Conservation (phyloP, 257 asterid species). For the Scutellaria galericulata region DNA sequence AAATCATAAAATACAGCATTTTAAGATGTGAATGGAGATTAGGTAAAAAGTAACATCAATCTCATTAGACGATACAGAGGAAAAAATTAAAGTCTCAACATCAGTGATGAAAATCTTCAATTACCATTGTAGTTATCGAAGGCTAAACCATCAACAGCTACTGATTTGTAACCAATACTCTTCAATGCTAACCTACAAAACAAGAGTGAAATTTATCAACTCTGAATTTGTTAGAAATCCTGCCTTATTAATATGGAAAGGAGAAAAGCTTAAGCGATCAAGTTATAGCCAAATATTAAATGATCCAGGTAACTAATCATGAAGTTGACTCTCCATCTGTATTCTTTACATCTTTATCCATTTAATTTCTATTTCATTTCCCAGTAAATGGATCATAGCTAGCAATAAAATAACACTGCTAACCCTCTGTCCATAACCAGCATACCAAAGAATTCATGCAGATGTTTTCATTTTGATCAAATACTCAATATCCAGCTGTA, state of each 20-base stretch:
- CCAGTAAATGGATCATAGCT: background rate
- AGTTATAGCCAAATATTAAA: background rate
- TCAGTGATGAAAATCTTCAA: slow-evolving; percentile 14
- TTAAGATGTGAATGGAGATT: background rate
- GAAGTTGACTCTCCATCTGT: background rate
- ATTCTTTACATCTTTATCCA: background rate
- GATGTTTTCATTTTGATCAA: slow-evolving; percentile 11
- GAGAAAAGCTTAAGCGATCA: background rate
- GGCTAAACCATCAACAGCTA: slow-evolving; percentile 73
- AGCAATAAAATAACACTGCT: background rate
- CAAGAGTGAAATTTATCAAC: slow-evolving; percentile 8
- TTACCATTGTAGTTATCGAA: slow-evolving; percentile 71
- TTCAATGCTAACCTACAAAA: slow-evolving; percentile 75
- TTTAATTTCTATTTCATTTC: background rate
- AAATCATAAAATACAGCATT: background rate
- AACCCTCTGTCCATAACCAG: slow-evolving; percentile 10
- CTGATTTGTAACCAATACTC: slow-evolving; percentile 91
- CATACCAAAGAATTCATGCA: background rate
- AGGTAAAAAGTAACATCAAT: background rate
- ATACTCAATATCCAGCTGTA: slow-evolving; percentile 8
- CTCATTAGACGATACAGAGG: background rate
- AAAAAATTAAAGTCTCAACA: background rate
- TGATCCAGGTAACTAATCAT: background rate
- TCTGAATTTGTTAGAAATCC: background rate
- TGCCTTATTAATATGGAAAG: background rate